Evolutionary conservation across 192 early-diverging fungal species (phyloP).

Genomic region (Podila minutissima): DNA sequence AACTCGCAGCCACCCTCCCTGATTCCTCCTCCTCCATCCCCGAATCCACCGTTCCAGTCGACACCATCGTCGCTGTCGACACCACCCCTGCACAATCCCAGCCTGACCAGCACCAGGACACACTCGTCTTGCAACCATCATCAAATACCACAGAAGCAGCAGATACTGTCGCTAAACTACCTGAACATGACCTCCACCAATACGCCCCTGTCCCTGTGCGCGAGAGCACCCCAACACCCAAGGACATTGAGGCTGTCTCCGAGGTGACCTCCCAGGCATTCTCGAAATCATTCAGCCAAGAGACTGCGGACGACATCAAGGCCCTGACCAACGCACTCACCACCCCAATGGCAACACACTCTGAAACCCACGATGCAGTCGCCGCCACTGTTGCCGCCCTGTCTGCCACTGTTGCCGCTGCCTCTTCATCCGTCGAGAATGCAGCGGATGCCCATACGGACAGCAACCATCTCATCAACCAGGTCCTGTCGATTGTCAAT

Average conservation of each 20-base stretch:
- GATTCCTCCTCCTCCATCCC: conserved; percentile 5
- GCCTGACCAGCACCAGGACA: too few relatives aligned
- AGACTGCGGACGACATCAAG: conserved; percentile 24
- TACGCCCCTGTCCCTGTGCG: neutral
- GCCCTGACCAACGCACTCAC: conserved; percentile 38
- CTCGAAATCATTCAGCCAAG: neutral
- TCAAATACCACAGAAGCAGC: neutral
- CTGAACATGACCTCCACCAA: neutral
- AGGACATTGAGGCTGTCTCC: conserved; percentile 9
- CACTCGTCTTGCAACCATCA: too few relatives aligned
- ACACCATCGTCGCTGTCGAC: neutral
- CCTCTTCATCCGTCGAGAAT: neutral
- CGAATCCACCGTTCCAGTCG: neutral
- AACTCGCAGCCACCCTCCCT: neutral
- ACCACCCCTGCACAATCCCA: neutral
- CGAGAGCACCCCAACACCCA: conserved; percentile 4
- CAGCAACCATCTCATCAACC: conserved; percentile 27
- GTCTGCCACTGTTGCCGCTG: conserved; percentile 18
- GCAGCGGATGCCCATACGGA: conserved; percentile 7
- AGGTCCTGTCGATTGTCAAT: conserved; percentile 22
- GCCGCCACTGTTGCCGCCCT: conserved; percentile 18
- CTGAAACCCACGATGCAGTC: conserved; percentile 10
- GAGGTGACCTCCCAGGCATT: conserved; percentile 5
- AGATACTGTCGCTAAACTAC: neutral
- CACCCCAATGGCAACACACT: conserved; percentile 15